Evolutionary conservation across 2,329 filamentous ascomycete species (phyloP), one percentile per base, ranked within the genome.

Genomic region (Hypoxylon sp.): DNA sequence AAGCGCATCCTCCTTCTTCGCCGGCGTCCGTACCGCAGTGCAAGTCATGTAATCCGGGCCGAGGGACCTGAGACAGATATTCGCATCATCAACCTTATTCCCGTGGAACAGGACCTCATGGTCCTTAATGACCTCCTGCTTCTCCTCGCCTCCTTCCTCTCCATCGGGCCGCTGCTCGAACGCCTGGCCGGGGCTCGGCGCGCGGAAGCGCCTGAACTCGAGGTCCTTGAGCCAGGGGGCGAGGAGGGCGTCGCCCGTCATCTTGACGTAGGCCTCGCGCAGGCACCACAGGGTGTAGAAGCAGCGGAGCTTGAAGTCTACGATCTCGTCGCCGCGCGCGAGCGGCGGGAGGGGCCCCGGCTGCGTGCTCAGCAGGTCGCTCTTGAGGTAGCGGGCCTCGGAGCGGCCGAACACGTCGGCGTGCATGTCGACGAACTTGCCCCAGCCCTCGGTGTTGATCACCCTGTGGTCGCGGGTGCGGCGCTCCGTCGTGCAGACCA

Each of bases 271-370:
- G 0, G 92, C 90, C 81, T 95, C 92, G 73, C 93, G 89, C 78
- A 93, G 85, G 77, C 91, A 93, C 90, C 92, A 95, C 65, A 92
- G 87, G 0, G 91, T 87, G 77, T 94, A 95, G 76, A 95, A 95
- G 58, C 87, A 84, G 4, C 91, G 84, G 29, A 94, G 81, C 75
- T 89, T 90, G 21, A 81, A 84, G 66, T 91, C 89, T 17, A 87
- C 81, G n/a, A 88, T 74, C 19, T 77, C 75, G 10, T 80, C 75
- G 11, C 73, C 66, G 29, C 79, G 75, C 7, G 77, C 56, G 31
- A 72, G 67, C 46, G 62, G 50, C 50, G 60, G 62, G 27, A 68
- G 62, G 27, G 67, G 65, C 11, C 72, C 70, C 32, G 73, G 70
- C 51, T 74, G 72, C 42, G 67, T 66, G 50, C 65, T 59, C 64